Percentiles rank a stretch among this genome's conserved stretches.
Conservation (phyloP, 2,329 filamentous ascomycete species). For the Fusarium coffeatum region DNA sequence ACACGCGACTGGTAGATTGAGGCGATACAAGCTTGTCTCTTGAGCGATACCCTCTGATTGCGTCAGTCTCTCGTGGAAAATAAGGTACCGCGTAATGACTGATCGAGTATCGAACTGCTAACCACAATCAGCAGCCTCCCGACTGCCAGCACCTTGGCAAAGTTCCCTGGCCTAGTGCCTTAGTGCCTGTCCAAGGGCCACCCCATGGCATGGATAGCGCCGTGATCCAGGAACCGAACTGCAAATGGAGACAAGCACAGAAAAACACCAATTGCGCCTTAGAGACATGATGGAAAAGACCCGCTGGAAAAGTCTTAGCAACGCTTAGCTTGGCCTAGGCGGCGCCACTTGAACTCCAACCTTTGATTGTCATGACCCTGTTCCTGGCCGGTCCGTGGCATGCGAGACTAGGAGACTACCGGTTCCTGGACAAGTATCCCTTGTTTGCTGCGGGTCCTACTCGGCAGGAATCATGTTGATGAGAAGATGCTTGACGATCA, state of each 20-base stretch:
- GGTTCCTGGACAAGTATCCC: constrained; percentile 5
- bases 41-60: constrained; percentile 19
- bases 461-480: constrained; percentile 22
- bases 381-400: constrained; percentile 30
- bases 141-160: constrained; percentile 26
- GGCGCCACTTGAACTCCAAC: constrained; percentile 42
- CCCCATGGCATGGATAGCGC: constrained; percentile 45
- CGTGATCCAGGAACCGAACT: constrained; percentile 45
- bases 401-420: constrained; percentile 21
- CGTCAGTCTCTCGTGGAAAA: not conserved
- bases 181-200: constrained; percentile 34
- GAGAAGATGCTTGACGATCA: constrained; percentile 16
- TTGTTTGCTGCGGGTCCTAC: constrained; percentile 20
- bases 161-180: constrained; percentile 11
- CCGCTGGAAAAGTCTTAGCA: constrained; percentile 39
- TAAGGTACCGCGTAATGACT: constrained; percentile 18
- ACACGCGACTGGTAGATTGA: constrained; percentile 24
- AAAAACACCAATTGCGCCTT: constrained; percentile 15
- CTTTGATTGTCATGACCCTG: constrained; percentile 46
- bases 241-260: constrained; percentile 33
- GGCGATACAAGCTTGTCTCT: constrained; percentile 23
- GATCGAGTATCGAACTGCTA: constrained; percentile 28
- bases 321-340: constrained; percentile 40
- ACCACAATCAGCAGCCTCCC: constrained; percentile 31
- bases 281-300: constrained; percentile 10